Percentiles rank a stretch among this genome's conserved stretches.
These are phyloP conservation scores for Furcasterigmium furcatum DNA, from an alignment of 2,329 filamentous ascomycete genomes.

Conservation along the genomic window DNA sequence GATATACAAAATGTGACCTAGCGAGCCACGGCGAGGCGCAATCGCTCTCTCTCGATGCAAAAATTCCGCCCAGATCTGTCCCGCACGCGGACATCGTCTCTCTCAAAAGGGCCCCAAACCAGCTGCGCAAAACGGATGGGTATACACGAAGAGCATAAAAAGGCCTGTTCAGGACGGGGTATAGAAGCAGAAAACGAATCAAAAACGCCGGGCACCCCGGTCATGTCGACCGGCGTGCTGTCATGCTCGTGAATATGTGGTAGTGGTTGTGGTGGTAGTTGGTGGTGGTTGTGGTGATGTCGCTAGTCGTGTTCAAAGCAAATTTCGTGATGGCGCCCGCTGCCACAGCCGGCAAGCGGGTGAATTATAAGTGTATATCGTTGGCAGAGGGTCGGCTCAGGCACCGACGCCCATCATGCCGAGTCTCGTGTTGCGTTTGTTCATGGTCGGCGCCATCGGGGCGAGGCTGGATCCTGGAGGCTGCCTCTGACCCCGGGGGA, in stretches of 20 bases:
- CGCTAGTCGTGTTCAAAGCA: conserved; percentile 8
- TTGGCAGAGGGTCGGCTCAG: background rate
- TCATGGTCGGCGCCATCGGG: conserved; percentile 49
- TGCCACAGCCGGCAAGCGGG: too few relatives aligned
- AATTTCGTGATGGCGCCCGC: background rate
- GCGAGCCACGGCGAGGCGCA: too few relatives aligned
- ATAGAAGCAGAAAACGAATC: conserved; percentile 12
- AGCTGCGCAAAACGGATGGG: background rate
- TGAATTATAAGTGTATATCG: background rate
- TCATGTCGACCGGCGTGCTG: conserved; percentile 6
- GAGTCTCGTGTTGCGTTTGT: conserved; percentile 59
- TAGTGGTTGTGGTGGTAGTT: background rate
- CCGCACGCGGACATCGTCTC: too few relatives aligned
- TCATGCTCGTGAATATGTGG: conserved; percentile 9
- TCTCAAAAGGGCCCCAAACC: background rate
- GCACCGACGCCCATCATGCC: conserved; percentile 50
- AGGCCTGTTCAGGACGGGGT: conserved; percentile 12
- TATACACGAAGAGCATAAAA: conserved; percentile 5
- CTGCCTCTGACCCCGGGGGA: conserved; percentile 11
- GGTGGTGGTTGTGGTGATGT: background rate
- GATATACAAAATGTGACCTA: too few relatives aligned
- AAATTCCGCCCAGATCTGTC: too few relatives aligned
- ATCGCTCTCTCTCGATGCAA: too few relatives aligned
- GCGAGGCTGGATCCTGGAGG: conserved; percentile 13
- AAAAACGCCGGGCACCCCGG: conserved; percentile 6